Conservation (phyloP, 2,329 filamentous ascomycete genomes). For the Phyllosticta capitalensis region DNA sequence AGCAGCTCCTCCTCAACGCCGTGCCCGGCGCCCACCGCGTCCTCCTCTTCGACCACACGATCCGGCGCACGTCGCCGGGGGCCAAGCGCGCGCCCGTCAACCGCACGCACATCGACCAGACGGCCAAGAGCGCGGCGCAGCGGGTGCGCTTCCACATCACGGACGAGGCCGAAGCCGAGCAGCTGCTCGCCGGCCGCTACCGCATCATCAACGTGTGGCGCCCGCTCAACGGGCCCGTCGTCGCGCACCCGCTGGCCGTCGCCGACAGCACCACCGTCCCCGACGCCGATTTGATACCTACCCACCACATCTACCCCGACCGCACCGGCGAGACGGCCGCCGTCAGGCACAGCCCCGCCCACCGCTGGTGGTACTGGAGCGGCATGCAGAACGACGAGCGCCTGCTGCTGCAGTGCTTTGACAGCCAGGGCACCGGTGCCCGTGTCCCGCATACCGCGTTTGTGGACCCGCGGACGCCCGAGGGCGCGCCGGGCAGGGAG, state of each 20-base stretch:
- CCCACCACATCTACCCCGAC: conserved; percentile 64
- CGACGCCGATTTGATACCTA: conserved; percentile 56
- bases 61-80: conserved; percentile 55
- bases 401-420: conserved; percentile 70
- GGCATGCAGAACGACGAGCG: conserved; percentile 66
- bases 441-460: conserved; percentile 50
- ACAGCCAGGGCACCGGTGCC: conserved; percentile 46
- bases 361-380: conserved; percentile 72
- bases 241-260: conserved; percentile 48
- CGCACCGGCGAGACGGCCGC: conserved; percentile 66
- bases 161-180: conserved; percentile 49
- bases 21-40: conserved; percentile 59
- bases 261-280: conserved; percentile 46
- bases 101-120: conserved; percentile 77
- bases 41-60: conserved; percentile 79
- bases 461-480: conserved; percentile 59
- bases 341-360: conserved; percentile 50
- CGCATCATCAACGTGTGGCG: conserved; percentile 86
- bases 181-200: conserved; percentile 58
- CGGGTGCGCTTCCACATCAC: conserved; percentile 60
- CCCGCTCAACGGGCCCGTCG: conserved; percentile 48
- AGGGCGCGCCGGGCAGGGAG: conserved; percentile 63
- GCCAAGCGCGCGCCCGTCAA: conserved; percentile 60
- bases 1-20: conserved; percentile 56
- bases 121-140: conserved; percentile 51